Percentiles rank a stretch among this genome's conserved stretches.
These are phyloP conservation scores for Pleurotus sapidus DNA, from an alignment of 768 basidiomycete species.

Conservation along the genomic window DNA sequence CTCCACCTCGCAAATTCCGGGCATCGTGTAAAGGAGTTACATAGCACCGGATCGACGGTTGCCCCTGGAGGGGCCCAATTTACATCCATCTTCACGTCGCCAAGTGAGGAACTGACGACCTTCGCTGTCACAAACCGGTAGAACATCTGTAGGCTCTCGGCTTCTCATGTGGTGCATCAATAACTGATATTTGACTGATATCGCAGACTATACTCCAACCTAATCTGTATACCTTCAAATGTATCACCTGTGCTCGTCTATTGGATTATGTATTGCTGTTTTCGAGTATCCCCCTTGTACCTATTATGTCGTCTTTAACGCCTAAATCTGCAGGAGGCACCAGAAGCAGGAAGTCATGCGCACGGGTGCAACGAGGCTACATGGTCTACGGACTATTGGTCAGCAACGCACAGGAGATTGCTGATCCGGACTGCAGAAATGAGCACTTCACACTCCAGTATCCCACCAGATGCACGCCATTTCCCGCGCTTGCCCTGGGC, in stretches of 20 bases:
- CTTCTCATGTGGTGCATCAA: too few relatives aligned
- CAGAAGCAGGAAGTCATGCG: too few relatives aligned
- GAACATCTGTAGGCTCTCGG: not conserved
- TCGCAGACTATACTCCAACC: not conserved
- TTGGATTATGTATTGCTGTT: too few relatives aligned
- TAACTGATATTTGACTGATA: not conserved
- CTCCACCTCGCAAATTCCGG: constrained; percentile 4
- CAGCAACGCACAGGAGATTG: not conserved
- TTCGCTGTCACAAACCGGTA: not conserved
- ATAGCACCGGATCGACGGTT: constrained; percentile 1
- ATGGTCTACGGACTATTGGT: not conserved
- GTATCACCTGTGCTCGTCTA: too few relatives aligned
- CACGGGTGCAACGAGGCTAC: too few relatives aligned
- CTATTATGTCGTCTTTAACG: too few relatives aligned
- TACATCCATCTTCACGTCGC: constrained; percentile 3
- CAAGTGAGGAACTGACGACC: constrained; percentile 1
- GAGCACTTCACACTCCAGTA: too few relatives aligned
- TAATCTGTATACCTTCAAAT: too few relatives aligned
- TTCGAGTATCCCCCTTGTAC: too few relatives aligned
- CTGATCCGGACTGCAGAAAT: too few relatives aligned
- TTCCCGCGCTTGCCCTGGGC: not conserved
- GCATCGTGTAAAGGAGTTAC: not conserved
- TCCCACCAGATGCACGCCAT: not conserved
- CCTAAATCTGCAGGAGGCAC: too few relatives aligned
- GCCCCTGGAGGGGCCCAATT: constrained; percentile 6